A percentile compares a stretch with the other conserved stretches of the same genome.
Evolutionary conservation across 768 basidiomycete species (phyloP).

Genomic region (Rhizopogon rudus): DNA sequence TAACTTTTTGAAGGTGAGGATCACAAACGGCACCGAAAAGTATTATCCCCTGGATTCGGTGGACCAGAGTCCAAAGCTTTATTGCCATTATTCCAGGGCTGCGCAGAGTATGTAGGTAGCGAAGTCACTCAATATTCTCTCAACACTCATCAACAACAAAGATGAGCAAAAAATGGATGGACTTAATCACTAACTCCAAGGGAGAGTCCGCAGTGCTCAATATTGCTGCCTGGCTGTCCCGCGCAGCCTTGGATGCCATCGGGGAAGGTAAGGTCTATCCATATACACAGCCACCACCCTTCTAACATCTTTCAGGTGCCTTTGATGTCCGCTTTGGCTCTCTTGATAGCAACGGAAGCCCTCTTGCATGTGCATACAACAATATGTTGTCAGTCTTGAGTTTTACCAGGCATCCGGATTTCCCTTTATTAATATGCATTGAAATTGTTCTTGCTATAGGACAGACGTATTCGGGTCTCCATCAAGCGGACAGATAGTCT

Average conservation of each 20-base stretch:
- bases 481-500: conserved; percentile 18
- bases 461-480: conserved; percentile 7
- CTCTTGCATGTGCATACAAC: conserved; percentile 3
- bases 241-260: too few relatives aligned
- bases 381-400: neutral
- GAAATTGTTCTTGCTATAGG: neutral
- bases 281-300: too few relatives aligned
- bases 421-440: neutral
- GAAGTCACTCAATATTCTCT: neutral
- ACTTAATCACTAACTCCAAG: conserved; percentile 7
- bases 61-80: conserved; percentile 46
- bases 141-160: conserved; percentile 2
- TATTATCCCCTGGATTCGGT: conserved; percentile 54
- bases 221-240: neutral
- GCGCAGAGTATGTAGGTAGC: too few relatives aligned
- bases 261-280: too few relatives aligned
- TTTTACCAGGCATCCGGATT: neutral
- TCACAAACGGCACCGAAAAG: conserved; percentile 49
- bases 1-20: conserved; percentile 24
- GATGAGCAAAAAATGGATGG: conserved; percentile 21
- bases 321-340: conserved; percentile 40
- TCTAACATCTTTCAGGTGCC: too few relatives aligned
- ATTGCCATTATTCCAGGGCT: conserved; percentile 16
- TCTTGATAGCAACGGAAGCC: conserved; percentile 19
- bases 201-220: conserved; percentile 17